Evolutionary conservation across 2,329 filamentous ascomycete species (phyloP), one percentile per base, ranked within the genome.

Genomic region (Phyllosticta paracitricarpa): DNA sequence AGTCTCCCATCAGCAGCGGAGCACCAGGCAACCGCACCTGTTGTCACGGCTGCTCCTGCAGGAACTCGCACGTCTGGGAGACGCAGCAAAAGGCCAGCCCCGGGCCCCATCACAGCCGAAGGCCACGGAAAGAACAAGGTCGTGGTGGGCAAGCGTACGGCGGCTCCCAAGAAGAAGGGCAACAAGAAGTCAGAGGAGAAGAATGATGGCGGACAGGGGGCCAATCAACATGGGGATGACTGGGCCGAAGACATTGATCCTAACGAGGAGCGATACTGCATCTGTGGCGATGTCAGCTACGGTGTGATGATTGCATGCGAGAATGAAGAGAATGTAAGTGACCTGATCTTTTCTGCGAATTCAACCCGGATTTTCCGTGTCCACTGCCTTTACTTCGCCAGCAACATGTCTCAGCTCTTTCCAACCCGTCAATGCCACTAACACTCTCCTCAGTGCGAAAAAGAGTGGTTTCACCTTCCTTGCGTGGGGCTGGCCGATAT

Each of bases 231-330:
- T 17, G 40, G 40, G 6, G 69, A 71, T 24, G 66, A 68, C 33
- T 70, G 33, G 48, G 24, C 54, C 33, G 63, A 63, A 14, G 56
- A 61, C 30, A 88, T 92, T 68, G 88, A 91, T 69, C 86, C 88
- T 0, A 77, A 90, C 61, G 89, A 94, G 76, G 82, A 86, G 52
- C 79, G 84, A 64, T 94, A 94, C 72, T 94, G 89, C 70, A 73
- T 87, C 60, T 94, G 89, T 73, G 88, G 89, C 66, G 80, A 89
- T 62, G 88, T 94, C 59, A 91, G 88, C 71, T 92, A 87, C 70
- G 89, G 89, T 59, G 85, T 82, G 22, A 94, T 94, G 89, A 89
- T 94, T 70, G 83, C 84, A 63, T 94, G 89, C 73, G 89, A 93
- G 69, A 91, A 91, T 68, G 78, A 83, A 17, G 40, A 48, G 54